Evolutionary conservation across 495 filamentous ascomycete genomes (phyloP).

Genomic region (Terfezia claveryi): DNA sequence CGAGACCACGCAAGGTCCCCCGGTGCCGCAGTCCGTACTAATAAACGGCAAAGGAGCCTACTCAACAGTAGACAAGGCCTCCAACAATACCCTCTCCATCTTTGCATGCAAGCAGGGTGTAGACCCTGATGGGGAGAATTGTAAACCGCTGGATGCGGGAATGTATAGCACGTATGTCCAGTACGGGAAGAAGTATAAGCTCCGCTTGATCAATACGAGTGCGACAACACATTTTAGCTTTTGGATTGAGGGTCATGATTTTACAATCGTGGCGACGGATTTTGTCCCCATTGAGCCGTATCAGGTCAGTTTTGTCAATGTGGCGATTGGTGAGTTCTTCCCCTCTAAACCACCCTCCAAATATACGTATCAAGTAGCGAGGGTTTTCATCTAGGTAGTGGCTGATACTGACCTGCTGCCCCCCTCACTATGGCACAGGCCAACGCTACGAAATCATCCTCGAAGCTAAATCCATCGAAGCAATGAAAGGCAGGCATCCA

Average conservation of each 20-base stretch:
- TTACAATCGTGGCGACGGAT: slow-evolving; percentile 23
- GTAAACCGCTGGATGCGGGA: background rate
- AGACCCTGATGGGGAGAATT: background rate
- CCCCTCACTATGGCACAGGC: slow-evolving; percentile 13
- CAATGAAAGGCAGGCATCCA: slow-evolving; percentile 10
- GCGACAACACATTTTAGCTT: slow-evolving; percentile 20
- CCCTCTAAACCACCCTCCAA: too few species aligned
- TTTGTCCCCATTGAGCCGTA: slow-evolving; percentile 29
- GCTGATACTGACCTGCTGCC: too few species aligned
- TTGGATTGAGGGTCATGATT: slow-evolving; percentile 23
- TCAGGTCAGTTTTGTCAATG: slow-evolving; percentile 24
- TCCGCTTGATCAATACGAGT: slow-evolving; percentile 27
- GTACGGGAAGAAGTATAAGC: slow-evolving; percentile 23
- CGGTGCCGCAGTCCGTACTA: slow-evolving; percentile 14
- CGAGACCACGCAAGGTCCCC: slow-evolving; percentile 3
- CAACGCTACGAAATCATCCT: slow-evolving; percentile 53
- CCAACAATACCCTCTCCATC: background rate
- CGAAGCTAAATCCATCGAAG: slow-evolving; percentile 24
- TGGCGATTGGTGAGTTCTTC: slow-evolving; percentile 31
- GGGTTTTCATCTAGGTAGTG: too few species aligned
- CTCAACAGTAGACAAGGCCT: background rate
- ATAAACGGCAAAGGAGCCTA: slow-evolving; percentile 20
- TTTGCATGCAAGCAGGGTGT: background rate
- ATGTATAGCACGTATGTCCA: background rate
- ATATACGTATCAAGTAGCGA: too few species aligned